Evolutionary conservation across 148 eudicot species (phyloP).

Genomic region (Spergularia bocconei): DNA sequence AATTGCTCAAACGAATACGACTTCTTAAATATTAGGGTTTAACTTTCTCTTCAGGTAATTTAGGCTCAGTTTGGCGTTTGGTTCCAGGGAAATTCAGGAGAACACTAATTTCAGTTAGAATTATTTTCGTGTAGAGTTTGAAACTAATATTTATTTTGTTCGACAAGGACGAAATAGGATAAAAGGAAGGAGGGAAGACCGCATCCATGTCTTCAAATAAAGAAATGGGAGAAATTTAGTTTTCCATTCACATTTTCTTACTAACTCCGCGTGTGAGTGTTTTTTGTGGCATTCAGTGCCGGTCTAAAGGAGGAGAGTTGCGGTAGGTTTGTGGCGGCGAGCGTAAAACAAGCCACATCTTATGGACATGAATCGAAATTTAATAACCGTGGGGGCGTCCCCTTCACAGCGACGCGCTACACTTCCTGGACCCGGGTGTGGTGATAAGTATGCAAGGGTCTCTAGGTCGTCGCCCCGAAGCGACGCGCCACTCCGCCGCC

Average conservation of each 20-base stretch:
- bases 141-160: not conserved
- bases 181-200: not conserved
- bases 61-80: not conserved
- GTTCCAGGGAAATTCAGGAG: not conserved
- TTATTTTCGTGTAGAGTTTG: not conserved
- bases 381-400: too few relatives aligned
- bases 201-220: not conserved
- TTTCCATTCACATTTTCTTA: not conserved
- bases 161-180: not conserved
- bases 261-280: too few relatives aligned
- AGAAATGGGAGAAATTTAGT: not conserved
- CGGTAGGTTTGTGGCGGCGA: too few relatives aligned
- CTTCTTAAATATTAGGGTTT: not conserved
- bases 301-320: too few relatives aligned
- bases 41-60: not conserved
- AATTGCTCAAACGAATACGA: not conserved
- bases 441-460: too few relatives aligned
- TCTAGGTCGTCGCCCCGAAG: too few relatives aligned
- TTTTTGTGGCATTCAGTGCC: too few relatives aligned
- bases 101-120: not conserved
- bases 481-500: too few relatives aligned
- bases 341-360: too few relatives aligned
- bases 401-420: too few relatives aligned
- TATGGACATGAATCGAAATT: too few relatives aligned
- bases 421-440: too few relatives aligned